Evolutionary conservation across 176 grass and related monocot genomes (phyloP).

Genomic region (Phoenix dactylifera): DNA sequence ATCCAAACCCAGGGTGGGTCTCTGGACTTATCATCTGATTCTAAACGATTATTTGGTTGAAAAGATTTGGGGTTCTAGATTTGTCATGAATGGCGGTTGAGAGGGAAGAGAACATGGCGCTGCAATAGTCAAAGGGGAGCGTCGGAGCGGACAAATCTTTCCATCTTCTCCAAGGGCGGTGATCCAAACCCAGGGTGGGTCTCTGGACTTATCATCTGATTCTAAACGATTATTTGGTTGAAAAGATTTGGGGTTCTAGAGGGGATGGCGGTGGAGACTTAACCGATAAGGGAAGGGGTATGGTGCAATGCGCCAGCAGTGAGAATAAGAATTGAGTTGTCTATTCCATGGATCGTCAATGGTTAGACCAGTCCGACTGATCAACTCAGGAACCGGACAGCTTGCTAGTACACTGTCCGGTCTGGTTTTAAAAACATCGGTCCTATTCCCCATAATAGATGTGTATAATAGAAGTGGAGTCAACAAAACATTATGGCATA

Average conservation of each 20-base stretch:
- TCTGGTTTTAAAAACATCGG: too few relatives aligned
- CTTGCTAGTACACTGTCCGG: too few relatives aligned
- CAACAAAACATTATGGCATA: too few relatives aligned
- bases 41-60: neutral
- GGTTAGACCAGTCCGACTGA: too few relatives aligned
- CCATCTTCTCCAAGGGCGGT: constrained; percentile 1
- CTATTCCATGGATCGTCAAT: too few relatives aligned
- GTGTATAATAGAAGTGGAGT: too few relatives aligned
- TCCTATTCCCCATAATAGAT: too few relatives aligned
- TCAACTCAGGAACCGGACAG: too few relatives aligned
- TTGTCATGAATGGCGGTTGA: too few relatives aligned
- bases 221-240: neutral
- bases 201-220: constrained; percentile 10
- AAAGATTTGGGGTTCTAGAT: too few relatives aligned
- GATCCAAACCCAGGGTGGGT: neutral
- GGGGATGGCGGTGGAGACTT: neutral
- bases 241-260: too few relatives aligned
- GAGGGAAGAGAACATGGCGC: constrained; percentile 34
- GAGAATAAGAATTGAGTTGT: neutral
- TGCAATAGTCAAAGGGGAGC: neutral
- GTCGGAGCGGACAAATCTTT: constrained; percentile 8
- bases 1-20: neutral
- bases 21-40: constrained; percentile 10
- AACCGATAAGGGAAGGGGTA: neutral
- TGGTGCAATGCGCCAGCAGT: neutral